phyloP scores from a whole-genome alignment of 768 basidiomycete genomes.

The Termitomyces sp. region DNA sequence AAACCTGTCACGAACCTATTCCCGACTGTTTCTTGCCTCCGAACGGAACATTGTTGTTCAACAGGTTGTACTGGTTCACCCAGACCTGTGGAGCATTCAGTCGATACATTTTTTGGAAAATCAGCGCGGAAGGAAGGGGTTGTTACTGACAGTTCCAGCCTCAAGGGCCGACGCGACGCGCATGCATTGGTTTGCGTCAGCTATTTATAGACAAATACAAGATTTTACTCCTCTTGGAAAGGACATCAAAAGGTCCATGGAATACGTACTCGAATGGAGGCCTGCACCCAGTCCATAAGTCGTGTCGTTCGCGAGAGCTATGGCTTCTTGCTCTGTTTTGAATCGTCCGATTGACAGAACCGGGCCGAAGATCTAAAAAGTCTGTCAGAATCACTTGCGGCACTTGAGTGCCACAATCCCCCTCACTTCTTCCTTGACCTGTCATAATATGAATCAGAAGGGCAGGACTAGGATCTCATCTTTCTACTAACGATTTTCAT shows the following conservation, averaged over 20 bases:
- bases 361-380: slow-evolving; percentile 83
- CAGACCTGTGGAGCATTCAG: slow-evolving; percentile 50
- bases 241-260: not conserved
- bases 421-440: slow-evolving; percentile 69
- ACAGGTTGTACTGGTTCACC: slow-evolving; percentile 85
- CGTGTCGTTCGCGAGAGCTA: slow-evolving; percentile 81
- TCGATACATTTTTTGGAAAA: not conserved
- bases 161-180: slow-evolving; percentile 81
- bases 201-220: slow-evolving; percentile 24
- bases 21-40: slow-evolving; percentile 95
- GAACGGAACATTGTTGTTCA: slow-evolving; percentile 89
- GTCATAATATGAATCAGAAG: slow-evolving; percentile 3
- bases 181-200: slow-evolving; percentile 85
- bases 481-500: slow-evolving; percentile 75
- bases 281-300: slow-evolving; percentile 90
- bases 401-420: not conserved
- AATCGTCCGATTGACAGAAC: slow-evolving; percentile 82
- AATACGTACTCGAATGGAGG: slow-evolving; percentile 70
- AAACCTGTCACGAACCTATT: slow-evolving; percentile 47
- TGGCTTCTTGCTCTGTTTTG: slow-evolving; percentile 81
- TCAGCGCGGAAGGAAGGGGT: not conserved
- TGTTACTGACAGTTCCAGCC: slow-evolving; percentile 73
- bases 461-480: not conserved
- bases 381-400: not conserved
- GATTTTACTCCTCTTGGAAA: not conserved